Evolutionary conservation across 1,284 basidiomycete genomes (phyloP), one percentile per base, ranked within the genome.

Genomic region (Mixia osmundae): DNA sequence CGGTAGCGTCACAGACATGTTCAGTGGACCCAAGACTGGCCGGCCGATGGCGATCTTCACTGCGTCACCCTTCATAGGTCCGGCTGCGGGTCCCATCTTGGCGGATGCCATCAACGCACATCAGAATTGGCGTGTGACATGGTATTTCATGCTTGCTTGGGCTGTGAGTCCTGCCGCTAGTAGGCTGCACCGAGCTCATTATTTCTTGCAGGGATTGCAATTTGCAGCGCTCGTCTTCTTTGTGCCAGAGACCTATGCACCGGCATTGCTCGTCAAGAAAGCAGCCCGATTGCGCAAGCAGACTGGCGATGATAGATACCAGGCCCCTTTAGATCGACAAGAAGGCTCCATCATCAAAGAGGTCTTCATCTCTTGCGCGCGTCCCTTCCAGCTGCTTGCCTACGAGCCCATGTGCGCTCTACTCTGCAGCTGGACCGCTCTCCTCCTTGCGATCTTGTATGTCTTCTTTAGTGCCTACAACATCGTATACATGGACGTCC

Each of bases 41-140:
- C 71, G 62, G 68, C 76, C 77, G 0, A 78, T 82, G 75, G 70
- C 72, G 3, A 48, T 77, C 1, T 79, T 72, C 48, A 72, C 35
- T 18, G 35, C 39, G 19, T 36, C 18, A 26, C 39, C 39, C 14
- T 40, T 40, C 25, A 25, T 36, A 18, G 39, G 39, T 25, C 39
- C 46, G 2, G 33, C n/a, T 8, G n/a, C 29, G 15, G 18, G 18
- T 2, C 50, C 45, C 5, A 39, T 45, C 37, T 37, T 44, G 11
- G 27, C 32, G 1, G 41, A 42, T 6, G 51, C 48, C 23, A 41
- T 47, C 28, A 43, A 57, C 33, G 45, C 71, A 62, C 61, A 74
- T 45, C 47, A 66, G 0, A 45, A 65, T 38, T 83, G 78, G 78
- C 57, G 72, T 36, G 80, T 76, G 77, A 76, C 73, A 0, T 82